Conservation (phyloP, 805 yeast species). For the Cyberlindnera japonica region DNA sequence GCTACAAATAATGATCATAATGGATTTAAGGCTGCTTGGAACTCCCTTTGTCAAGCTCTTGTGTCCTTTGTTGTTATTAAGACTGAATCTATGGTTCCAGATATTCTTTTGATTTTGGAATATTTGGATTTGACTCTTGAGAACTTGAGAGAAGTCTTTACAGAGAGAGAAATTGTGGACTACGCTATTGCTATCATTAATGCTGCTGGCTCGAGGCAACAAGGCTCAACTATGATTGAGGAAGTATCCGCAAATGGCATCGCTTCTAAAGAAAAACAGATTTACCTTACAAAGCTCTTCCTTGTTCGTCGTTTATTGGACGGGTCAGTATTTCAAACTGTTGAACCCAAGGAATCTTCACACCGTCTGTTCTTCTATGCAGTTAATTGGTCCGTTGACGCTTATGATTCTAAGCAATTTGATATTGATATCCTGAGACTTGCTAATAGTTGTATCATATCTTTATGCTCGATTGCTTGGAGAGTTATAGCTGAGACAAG, state of each 20-base stretch:
- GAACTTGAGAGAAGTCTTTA: conserved; percentile 37
- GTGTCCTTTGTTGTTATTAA: conserved; percentile 44
- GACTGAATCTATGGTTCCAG: conserved; percentile 47
- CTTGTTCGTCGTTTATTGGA: conserved; percentile 54
- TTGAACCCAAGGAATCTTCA: conserved; percentile 33
- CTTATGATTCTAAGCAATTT: conserved; percentile 37
- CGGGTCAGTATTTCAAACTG: conserved; percentile 30
- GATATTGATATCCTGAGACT: conserved; percentile 61
- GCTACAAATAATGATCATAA: conserved; percentile 23
- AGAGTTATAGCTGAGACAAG: conserved; percentile 32
- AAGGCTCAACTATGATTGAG: conserved; percentile 21
- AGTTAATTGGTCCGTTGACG: conserved; percentile 56
- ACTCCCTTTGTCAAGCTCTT: conserved; percentile 31
- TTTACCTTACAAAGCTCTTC: conserved; percentile 57
- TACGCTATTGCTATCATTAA: conserved; percentile 46
- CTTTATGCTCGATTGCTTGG: conserved; percentile 42
- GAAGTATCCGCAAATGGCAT: conserved; percentile 34
- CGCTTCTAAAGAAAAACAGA: conserved; percentile 38
- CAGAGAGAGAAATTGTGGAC: conserved; percentile 37
- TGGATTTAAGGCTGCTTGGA: conserved; percentile 29
- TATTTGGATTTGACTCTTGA: conserved; percentile 53
- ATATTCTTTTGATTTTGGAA: conserved; percentile 62
- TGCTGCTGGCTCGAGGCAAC: conserved; percentile 53
- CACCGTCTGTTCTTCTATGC: conserved; percentile 44
- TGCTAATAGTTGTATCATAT: conserved; percentile 55